phyloP scores from a whole-genome alignment of 2,329 filamentous ascomycete species.

The Boeremia exigua region DNA sequence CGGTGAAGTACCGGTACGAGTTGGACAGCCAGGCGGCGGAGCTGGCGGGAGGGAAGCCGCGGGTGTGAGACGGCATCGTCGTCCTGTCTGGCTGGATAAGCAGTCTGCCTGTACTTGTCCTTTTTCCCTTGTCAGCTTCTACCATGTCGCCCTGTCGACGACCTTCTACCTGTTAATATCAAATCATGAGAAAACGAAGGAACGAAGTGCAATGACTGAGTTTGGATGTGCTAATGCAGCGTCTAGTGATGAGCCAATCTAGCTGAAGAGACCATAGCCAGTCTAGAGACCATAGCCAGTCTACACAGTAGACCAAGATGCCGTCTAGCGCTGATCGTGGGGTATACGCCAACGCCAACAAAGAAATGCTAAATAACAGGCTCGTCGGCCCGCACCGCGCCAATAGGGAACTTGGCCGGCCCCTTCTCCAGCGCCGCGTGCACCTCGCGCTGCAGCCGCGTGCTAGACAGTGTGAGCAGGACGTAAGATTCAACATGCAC shows the following conservation, averaged over 20 bases:
- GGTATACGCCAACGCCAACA: conserved; percentile 12
- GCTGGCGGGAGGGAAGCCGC: conserved; percentile 1
- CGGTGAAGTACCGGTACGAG: conserved; percentile 4
- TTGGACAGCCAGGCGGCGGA: neutral
- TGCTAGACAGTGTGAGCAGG: neutral
- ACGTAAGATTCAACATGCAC: neutral
- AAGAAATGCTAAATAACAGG: neutral
- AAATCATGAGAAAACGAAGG: too few relatives aligned
- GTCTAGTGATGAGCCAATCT: too few relatives aligned
- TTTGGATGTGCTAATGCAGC: too few relatives aligned
- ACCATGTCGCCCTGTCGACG: too few relatives aligned
- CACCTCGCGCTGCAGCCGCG: conserved; percentile 5
- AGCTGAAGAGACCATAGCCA: too few relatives aligned
- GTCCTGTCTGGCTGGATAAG: too few relatives aligned
- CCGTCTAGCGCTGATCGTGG: neutral
- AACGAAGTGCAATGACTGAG: too few relatives aligned
- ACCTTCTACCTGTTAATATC: too few relatives aligned
- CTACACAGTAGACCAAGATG: too few relatives aligned
- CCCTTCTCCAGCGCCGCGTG: conserved; percentile 2
- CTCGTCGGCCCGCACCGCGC: neutral
- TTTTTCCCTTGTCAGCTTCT: too few relatives aligned
- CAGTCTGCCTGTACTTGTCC: too few relatives aligned
- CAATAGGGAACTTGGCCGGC: conserved; percentile 6
- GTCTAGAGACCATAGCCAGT: too few relatives aligned
- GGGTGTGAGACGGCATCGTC: neutral